phyloP scores from a whole-genome alignment of 805 yeast species.

The Saccharomycopsis selenospora region DNA sequence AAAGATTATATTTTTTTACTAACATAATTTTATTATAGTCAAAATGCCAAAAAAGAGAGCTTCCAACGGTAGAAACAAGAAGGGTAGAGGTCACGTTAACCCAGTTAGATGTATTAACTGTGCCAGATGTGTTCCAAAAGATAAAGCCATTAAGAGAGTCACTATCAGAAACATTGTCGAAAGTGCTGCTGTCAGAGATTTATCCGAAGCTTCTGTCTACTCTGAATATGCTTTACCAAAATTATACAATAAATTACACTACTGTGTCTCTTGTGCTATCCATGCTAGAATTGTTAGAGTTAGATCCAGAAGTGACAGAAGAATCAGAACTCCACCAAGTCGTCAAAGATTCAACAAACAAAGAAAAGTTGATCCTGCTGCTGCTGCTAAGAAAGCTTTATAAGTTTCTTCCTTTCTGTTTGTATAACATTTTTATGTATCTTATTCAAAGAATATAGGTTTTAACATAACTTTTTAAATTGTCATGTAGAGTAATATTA shows the following conservation, averaged over 20 bases:
- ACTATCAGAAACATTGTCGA: slow-evolving; percentile 99
- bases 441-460: no score
- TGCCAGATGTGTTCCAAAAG: slow-evolving; percentile 99
- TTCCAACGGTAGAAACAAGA: slow-evolving; percentile 99
- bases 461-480: no score
- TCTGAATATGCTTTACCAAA: slow-evolving; percentile 99
- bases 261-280: slow-evolving; percentile 99
- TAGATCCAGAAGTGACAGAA: slow-evolving; percentile 98
- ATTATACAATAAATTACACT: slow-evolving; percentile 99
- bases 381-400: slow-evolving; percentile 90
- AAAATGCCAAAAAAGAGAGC: slow-evolving; percentile 99
- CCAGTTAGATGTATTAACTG: slow-evolving; percentile 99
- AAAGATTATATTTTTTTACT: no score
- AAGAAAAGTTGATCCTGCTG: slow-evolving; percentile 93
- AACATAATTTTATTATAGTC: slow-evolving; percentile 22
- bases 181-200: slow-evolving; percentile 99
- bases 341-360: slow-evolving; percentile 98
- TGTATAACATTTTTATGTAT: no score
- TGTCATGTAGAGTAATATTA: no score
- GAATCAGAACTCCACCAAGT: slow-evolving; percentile 97
- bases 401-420: no score
- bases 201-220: slow-evolving; percentile 99
- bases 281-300: slow-evolving; percentile 99
- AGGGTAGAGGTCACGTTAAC: slow-evolving; percentile 99
- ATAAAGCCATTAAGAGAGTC: slow-evolving; percentile 99